Conservation (phyloP, 306 rosid genomes). For the Rosa chinensis region DNA sequence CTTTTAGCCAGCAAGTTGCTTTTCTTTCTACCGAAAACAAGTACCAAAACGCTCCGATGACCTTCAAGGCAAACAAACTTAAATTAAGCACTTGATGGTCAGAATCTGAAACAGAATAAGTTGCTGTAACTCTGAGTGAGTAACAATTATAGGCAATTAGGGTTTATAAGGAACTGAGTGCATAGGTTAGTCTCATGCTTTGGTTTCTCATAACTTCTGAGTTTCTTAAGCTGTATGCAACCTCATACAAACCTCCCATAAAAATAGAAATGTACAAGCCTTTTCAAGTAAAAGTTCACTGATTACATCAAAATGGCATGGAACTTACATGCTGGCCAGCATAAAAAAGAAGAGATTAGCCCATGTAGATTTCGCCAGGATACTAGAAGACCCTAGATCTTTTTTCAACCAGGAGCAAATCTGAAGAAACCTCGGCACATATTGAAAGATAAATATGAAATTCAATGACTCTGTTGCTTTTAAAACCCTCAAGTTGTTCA, state of each 20-base stretch:
- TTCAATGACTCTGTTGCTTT: conserved; percentile 2
- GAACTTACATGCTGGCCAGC: conserved; percentile 32
- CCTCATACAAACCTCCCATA: too few species aligned
- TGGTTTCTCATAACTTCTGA: too few species aligned
- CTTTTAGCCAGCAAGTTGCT: conserved; percentile 9
- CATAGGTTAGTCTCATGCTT: too few species aligned
- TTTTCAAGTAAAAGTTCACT: too few species aligned
- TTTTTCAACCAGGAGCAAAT: conserved; percentile 14
- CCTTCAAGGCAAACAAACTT: neutral
- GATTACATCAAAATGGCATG: too few species aligned
- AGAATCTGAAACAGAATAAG: neutral
- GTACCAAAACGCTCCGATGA: conserved; percentile 27
- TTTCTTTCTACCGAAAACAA: conserved; percentile 7
- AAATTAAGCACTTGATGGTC: neutral
- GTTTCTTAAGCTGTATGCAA: neutral
- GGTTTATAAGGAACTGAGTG: too few species aligned
- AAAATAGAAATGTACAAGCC: too few species aligned
- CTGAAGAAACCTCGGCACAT: conserved; percentile 23
- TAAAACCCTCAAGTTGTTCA: conserved; percentile 9
- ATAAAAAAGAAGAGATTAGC: conserved; percentile 27
- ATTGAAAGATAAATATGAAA: conserved; percentile 22
- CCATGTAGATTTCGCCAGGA: conserved; percentile 20
- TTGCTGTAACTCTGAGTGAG: neutral
- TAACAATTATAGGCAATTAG: too few species aligned
- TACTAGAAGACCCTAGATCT: conserved; percentile 5